A percentile compares a stretch with the other conserved stretches of the same genome.
Conservation (phyloP, 192 early-diverging fungal genomes). For the Gamsiella multidivaricata region DNA sequence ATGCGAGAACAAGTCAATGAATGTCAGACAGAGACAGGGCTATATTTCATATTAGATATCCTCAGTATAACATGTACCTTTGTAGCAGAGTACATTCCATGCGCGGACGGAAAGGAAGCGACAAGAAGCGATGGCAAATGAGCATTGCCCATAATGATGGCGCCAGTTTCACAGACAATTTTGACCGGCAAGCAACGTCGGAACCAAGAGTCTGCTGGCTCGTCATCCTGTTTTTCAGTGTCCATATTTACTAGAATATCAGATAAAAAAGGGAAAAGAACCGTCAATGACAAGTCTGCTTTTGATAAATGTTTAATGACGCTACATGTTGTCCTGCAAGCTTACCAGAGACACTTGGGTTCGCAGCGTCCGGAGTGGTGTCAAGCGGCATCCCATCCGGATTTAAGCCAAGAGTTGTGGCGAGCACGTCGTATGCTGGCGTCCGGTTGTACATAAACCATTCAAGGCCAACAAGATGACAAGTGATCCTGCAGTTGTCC, state of each 20-base stretch:
- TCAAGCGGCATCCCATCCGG: conserved; percentile 27
- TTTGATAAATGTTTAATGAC: too few relatives aligned
- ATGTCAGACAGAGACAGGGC: too few relatives aligned
- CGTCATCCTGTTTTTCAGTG: conserved; percentile 18
- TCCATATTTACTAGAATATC: conserved; percentile 49
- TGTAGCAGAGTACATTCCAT: conserved; percentile 65
- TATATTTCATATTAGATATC: too few relatives aligned
- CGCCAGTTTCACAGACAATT: conserved; percentile 70
- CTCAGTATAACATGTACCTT: too few relatives aligned
- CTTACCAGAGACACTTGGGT: conserved; percentile 32
- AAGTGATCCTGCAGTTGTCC: conserved; percentile 67
- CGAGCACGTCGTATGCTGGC: conserved; percentile 72
- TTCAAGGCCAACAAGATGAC: conserved; percentile 79
- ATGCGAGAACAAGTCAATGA: too few relatives aligned
- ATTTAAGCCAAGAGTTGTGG: conserved; percentile 54
- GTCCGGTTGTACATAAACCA: conserved; percentile 86
- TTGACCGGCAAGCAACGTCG: conserved; percentile 73
- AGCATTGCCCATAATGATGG: conserved; percentile 77
- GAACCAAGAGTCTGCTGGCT: conserved; percentile 59
- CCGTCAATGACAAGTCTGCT: neutral
- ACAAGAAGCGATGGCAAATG: conserved; percentile 72
- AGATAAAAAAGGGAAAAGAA: neutral
- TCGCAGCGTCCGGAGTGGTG: conserved; percentile 5
- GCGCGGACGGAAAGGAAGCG: conserved; percentile 64
- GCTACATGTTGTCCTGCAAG: too few relatives aligned